Evolutionary conservation across 371 early-diverging fungal genomes (phyloP).

Genomic region (Mucor velutinosus): DNA sequence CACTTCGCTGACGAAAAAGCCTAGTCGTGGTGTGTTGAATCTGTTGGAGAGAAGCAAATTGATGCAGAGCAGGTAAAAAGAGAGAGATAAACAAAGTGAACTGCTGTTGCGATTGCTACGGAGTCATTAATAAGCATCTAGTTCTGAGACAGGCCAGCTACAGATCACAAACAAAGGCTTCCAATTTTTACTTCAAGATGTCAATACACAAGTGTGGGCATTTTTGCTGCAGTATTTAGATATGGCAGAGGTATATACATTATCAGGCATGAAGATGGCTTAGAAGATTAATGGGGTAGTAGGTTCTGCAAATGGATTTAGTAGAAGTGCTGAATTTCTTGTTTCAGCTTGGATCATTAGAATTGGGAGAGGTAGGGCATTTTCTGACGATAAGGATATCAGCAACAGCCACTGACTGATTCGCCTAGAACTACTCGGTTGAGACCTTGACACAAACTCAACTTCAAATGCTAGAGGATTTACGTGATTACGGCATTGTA

Average conservation of each 20-base stretch:
- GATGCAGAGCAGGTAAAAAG: slow-evolving; percentile 64
- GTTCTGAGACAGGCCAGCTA: slow-evolving; percentile 24
- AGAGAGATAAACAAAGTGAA: background rate
- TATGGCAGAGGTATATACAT: slow-evolving; percentile 68
- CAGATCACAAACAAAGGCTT: slow-evolving; percentile 95
- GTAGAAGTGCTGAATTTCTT: slow-evolving; percentile 92
- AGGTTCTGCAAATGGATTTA: slow-evolving; percentile 83
- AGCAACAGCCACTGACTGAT: background rate
- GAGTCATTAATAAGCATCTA: background rate
- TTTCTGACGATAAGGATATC: background rate
- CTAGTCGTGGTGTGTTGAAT: slow-evolving; percentile 76
- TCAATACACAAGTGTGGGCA: slow-evolving; percentile 94
- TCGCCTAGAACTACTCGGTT: slow-evolving; percentile 74
- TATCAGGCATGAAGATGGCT: background rate
- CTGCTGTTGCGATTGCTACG: background rate
- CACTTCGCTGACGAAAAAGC: slow-evolving; percentile 67
- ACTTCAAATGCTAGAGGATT: slow-evolving; percentile 81
- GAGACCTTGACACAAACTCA: slow-evolving; percentile 86
- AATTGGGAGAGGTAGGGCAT: slow-evolving; percentile 75
- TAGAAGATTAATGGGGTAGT: background rate
- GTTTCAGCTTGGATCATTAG: slow-evolving; percentile 89
- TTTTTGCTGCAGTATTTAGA: slow-evolving; percentile 92
- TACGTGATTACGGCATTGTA: slow-evolving; percentile 88
- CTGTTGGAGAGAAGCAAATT: slow-evolving; percentile 76
- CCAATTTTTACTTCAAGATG: slow-evolving; percentile 93